These are phyloP conservation scores for Ascochyta clinopodiicola DNA, from an alignment of 2,329 filamentous ascomycete genomes.

Conservation along the genomic window DNA sequence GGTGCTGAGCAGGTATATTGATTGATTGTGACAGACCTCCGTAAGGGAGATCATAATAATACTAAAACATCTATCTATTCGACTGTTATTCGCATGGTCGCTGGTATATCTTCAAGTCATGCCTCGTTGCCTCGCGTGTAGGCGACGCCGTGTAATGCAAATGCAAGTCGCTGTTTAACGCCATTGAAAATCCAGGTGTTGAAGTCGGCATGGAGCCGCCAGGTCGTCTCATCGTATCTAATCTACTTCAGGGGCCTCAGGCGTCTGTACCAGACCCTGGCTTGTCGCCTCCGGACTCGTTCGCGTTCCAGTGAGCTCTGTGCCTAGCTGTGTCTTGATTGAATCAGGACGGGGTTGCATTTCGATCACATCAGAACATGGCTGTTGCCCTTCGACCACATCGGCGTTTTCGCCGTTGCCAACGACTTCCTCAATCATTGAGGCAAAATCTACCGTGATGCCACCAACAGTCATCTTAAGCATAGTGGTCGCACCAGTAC, in stretches of 20 bases:
- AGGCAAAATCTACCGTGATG: constrained; percentile 43
- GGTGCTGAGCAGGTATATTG: background rate
- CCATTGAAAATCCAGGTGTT: background rate
- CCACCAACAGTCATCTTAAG: constrained; percentile 39
- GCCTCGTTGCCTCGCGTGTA: background rate
- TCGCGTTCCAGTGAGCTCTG: background rate
- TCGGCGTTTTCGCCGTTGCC: constrained; percentile 22
- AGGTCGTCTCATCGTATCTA: constrained; percentile 7
- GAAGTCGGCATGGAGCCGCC: constrained; percentile 1
- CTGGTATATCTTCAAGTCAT: constrained; percentile 16
- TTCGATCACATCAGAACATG: background rate
- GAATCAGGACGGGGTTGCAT: background rate
- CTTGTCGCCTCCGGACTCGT: constrained; percentile 19
- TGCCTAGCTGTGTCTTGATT: background rate
- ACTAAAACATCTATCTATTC: constrained; percentile 12
- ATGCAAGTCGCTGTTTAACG: constrained; percentile 8
- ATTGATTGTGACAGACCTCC: constrained; percentile 1
- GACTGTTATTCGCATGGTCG: background rate
- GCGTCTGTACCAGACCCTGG: constrained; percentile 20
- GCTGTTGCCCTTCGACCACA: background rate
- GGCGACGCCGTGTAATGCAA: constrained; percentile 9
- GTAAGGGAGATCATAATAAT: constrained; percentile 1
- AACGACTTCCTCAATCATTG: constrained; percentile 48
- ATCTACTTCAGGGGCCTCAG: constrained; percentile 19
- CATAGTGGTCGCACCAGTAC: constrained; percentile 12